These are phyloP conservation scores for Plasmodium adleri DNA, from an alignment of 169 alveolate species.

Conservation along the genomic window DNA sequence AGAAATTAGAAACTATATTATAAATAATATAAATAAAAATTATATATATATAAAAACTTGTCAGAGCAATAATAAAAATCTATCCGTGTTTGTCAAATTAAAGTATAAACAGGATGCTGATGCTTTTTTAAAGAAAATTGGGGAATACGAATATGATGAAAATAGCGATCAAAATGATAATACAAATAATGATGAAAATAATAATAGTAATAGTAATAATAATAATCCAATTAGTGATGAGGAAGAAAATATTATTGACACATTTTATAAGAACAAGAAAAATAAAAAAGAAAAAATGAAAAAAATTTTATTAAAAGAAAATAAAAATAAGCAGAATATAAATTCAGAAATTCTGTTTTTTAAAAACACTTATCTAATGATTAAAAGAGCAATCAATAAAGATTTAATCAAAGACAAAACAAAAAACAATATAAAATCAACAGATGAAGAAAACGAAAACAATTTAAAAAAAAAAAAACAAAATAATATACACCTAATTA, in stretches of 20 bases:
- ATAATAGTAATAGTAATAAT: constrained; percentile 19
- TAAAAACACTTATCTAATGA: constrained; percentile 70
- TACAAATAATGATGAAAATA: neutral
- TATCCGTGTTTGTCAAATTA: constrained; percentile 70
- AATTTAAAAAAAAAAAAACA: constrained; percentile 30
- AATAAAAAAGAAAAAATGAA: constrained; percentile 70
- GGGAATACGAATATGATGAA: constrained; percentile 43
- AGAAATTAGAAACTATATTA: constrained; percentile 43
- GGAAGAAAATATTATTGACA: constrained; percentile 59
- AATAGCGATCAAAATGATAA: neutral
- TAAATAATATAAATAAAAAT: constrained; percentile 34
- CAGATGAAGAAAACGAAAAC: constrained; percentile 27
- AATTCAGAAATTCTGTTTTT: constrained; percentile 56
- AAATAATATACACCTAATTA: constrained; percentile 61
- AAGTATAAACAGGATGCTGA: constrained; percentile 56
- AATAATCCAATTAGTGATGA: neutral
- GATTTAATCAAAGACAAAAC: constrained; percentile 55
- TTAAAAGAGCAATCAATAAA: constrained; percentile 73
- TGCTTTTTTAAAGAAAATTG: constrained; percentile 73
- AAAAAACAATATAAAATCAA: constrained; percentile 11
- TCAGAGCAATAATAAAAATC: constrained; percentile 11
- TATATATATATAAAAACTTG: constrained; percentile 46
- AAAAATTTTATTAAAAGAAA: constrained; percentile 41
- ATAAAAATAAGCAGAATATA: neutral
- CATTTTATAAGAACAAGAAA: constrained; percentile 43